A percentile compares a stretch with the other conserved stretches of the same genome.
phyloP scores from a whole-genome alignment of 1,284 basidiomycete species.

The Cutaneotrichosporon daszewskae region DNA sequence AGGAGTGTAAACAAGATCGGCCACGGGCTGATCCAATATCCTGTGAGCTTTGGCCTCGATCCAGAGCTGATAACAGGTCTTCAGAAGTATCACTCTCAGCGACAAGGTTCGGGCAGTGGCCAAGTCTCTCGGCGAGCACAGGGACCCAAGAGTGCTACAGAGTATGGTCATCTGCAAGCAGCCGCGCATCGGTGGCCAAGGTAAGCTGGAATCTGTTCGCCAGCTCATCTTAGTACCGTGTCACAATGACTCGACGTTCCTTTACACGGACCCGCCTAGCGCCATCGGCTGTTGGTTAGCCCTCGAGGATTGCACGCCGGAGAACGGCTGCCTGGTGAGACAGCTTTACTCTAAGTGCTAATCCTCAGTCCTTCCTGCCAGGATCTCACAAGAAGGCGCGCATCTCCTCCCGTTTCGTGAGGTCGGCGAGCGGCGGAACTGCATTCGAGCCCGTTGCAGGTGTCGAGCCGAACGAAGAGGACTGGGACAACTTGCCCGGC shows the following conservation, averaged over 20 bases:
- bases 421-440: slow-evolving; percentile 61
- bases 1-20: slow-evolving; percentile 53
- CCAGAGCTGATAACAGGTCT: no score
- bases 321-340: slow-evolving; percentile 69
- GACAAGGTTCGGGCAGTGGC: slow-evolving; percentile 62
- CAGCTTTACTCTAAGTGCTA: neutral
- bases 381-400: slow-evolving; percentile 74
- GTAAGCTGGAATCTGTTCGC: slow-evolving; percentile 46
- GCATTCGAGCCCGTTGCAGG: slow-evolving; percentile 64
- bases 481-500: slow-evolving; percentile 55
- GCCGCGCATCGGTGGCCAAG: slow-evolving; percentile 78
- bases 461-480: slow-evolving; percentile 49
- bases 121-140: slow-evolving; percentile 68
- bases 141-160: slow-evolving; percentile 80
- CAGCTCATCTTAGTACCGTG: slow-evolving; percentile 51
- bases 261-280: slow-evolving; percentile 81
- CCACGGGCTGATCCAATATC: slow-evolving; percentile 69
- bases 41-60: no score
- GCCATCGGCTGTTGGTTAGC: slow-evolving; percentile 96
- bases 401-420: slow-evolving; percentile 75
- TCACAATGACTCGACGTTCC: slow-evolving; percentile 56
- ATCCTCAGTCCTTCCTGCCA: slow-evolving; percentile 67
- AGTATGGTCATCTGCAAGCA: slow-evolving; percentile 94
- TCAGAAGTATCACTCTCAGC: slow-evolving; percentile 70
- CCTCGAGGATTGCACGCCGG: slow-evolving; percentile 73